Conservation (phyloP, 2,329 filamentous ascomycete species). For the Ambrosiella beaveri region DNA sequence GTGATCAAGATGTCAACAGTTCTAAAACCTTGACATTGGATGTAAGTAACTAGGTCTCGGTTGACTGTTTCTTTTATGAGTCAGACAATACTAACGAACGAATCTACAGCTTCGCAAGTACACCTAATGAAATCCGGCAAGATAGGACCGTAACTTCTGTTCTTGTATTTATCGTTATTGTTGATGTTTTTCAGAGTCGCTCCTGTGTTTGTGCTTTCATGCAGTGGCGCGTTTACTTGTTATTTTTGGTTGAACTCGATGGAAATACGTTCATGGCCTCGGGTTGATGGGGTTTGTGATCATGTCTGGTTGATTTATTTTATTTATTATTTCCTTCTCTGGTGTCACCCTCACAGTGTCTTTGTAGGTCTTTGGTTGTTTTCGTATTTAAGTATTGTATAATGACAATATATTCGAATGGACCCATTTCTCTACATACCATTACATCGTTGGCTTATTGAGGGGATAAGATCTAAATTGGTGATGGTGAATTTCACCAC, state of each 20-base stretch:
- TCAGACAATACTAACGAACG: conserved; percentile 3
- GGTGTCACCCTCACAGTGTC: neutral
- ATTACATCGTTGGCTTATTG: too few species aligned
- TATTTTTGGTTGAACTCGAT: neutral
- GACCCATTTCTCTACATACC: neutral
- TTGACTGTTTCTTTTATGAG: neutral
- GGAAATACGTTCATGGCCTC: neutral
- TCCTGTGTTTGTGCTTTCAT: neutral
- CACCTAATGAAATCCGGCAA: conserved; percentile 2
- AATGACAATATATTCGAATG: neutral
- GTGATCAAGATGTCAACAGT: conserved; percentile 86
- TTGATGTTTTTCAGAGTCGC: neutral
- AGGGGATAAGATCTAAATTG: too few species aligned
- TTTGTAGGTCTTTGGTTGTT: neutral
- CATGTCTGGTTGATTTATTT: neutral
- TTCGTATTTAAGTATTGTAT: neutral
- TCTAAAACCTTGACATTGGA: conserved; percentile 84
- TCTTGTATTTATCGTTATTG: neutral
- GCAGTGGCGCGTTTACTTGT: neutral
- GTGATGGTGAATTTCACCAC: too few species aligned
- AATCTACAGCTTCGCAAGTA: conserved; percentile 11
- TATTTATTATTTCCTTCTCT: neutral
- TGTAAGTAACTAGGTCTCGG: conserved; percentile 42
- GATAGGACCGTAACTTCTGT: neutral
- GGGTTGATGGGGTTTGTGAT: neutral